Conservation (phyloP, 371 early-diverging fungal species). For the Apophysomyces trapeziformis region DNA sequence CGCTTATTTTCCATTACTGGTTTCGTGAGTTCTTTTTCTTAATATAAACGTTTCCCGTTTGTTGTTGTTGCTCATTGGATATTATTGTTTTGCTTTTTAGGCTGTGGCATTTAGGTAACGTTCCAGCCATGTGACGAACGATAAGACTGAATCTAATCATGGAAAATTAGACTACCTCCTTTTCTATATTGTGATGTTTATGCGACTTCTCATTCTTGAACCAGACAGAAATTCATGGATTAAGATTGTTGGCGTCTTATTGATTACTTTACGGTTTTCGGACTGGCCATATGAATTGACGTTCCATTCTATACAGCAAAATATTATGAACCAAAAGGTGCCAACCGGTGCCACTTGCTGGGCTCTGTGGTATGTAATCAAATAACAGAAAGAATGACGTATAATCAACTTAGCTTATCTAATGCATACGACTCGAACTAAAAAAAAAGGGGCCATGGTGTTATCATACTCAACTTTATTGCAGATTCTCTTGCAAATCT, state of each 20-base stretch:
- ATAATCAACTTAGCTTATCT: neutral
- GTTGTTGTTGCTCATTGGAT: conserved; percentile 5
- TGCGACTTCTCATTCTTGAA: conserved; percentile 47
- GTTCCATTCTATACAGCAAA: conserved; percentile 26
- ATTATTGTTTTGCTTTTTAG: conserved; percentile 9
- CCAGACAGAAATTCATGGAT: conserved; percentile 42
- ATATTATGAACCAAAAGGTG: conserved; percentile 22
- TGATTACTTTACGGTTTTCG: conserved; percentile 45
- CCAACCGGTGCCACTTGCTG: conserved; percentile 38
- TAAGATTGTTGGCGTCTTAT: conserved; percentile 36
- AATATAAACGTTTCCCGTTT: neutral
- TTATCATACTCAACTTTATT: conserved; percentile 49
- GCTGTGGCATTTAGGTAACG: conserved; percentile 10
- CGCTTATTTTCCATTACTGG: conserved; percentile 47
- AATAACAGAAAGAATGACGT: neutral
- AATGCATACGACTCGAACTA: neutral
- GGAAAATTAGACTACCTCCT: conserved; percentile 30
- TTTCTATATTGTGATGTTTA: conserved; percentile 50
- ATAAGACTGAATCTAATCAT: conserved; percentile 1
- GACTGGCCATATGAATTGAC: conserved; percentile 56
- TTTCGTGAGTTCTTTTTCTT: conserved; percentile 41
- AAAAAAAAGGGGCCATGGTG: conserved; percentile 42
- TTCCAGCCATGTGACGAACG: neutral
- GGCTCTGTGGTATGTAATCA: conserved; percentile 42
- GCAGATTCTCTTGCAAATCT: conserved; percentile 50